Evolutionary conservation across 2,329 filamentous ascomycete genomes (phyloP).

Genomic region (Phialophora chinensis): DNA sequence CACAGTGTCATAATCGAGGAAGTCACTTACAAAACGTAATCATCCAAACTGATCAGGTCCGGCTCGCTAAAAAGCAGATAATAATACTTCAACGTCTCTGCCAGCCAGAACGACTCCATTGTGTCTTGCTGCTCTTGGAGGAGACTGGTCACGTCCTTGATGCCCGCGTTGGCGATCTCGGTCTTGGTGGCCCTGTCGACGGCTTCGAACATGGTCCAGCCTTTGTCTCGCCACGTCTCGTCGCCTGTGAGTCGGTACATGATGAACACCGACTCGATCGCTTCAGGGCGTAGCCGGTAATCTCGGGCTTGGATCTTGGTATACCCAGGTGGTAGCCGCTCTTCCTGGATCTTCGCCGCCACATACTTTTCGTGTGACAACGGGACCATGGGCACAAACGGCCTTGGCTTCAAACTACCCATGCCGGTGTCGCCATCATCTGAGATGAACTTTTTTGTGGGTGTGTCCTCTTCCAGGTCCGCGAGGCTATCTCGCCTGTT

Average conservation of each 20-base stretch:
- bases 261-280: constrained; percentile 80
- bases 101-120: constrained; percentile 79
- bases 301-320: constrained; percentile 47
- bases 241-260: constrained; percentile 77
- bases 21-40: constrained; percentile 53
- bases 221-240: constrained; percentile 67
- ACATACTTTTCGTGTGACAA: constrained; percentile 51
- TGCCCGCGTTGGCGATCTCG: constrained; percentile 66
- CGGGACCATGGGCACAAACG: constrained; percentile 37
- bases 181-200: constrained; percentile 67
- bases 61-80: constrained; percentile 56
- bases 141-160: constrained; percentile 67
- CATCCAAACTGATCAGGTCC: constrained; percentile 51
- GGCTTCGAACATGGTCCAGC: constrained; percentile 75
- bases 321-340: constrained; percentile 52
- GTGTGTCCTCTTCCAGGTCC: constrained; percentile 38
- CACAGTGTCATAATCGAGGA: constrained; percentile 3
- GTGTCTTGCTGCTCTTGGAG: constrained; percentile 58
- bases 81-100: constrained; percentile 57
- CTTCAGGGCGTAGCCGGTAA: constrained; percentile 66
- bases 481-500: constrained; percentile 39
- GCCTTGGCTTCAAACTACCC: constrained; percentile 11
- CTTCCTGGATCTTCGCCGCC: constrained; percentile 48
- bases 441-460: constrained; percentile 16
- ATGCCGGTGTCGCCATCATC: constrained; percentile 17